Base-by-base conservation (phyloP, 441 rosid genomes). In the Geranium incanum region DNA sequence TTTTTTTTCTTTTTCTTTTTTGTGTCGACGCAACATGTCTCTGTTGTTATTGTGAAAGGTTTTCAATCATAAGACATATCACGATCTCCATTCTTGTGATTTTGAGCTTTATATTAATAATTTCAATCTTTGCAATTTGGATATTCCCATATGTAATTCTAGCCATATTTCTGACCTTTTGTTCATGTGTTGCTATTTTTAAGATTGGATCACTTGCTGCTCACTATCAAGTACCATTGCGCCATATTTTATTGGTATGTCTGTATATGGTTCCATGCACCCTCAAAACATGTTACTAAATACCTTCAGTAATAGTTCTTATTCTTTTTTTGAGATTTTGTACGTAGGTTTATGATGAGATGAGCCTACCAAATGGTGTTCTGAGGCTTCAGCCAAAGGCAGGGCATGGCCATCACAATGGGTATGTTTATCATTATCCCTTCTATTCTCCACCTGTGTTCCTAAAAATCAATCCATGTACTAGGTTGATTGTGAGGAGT, bases 191-290 rank as follows among this genome's bases (percentile, higher is more conserved):
- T 67, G 13, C 50, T 66, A 15, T 52, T 80, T 67, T 64, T 57
- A 71, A 93, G 97, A 95, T 91, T 78, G 97, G 92, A 77, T 88
- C 96, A 12, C 95, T 93, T 79, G 98, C 98, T 74, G 86, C 90
- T 18, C 78, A 89, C 68, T 93, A 89, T 81, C 92, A 83, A 87
- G 87, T 91, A 66, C 98, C 98, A 33, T 75, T 93, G 75, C 96
- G 98, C 6, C 97, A 93, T 84, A 86, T 91, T 78, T 78, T 93
- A 74, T 33, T 91, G 95, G 98, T 93, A 83, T 60, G 74, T 28
- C 23, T 36, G 33, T 75, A 66, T 71, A 3, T 37, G 36, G 68
- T 70, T 74, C 23, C 7, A 1, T 71, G 72, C 63, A 67, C 23
- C 15, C 28, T 63, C 55, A 74, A 66, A 36, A 72, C 66, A 55